A percentile compares a stretch with the other conserved stretches of the same genome.
phyloP scores from a whole-genome alignment of 2,329 filamentous ascomycete species.

The Dactylonectria macrodidyma region DNA sequence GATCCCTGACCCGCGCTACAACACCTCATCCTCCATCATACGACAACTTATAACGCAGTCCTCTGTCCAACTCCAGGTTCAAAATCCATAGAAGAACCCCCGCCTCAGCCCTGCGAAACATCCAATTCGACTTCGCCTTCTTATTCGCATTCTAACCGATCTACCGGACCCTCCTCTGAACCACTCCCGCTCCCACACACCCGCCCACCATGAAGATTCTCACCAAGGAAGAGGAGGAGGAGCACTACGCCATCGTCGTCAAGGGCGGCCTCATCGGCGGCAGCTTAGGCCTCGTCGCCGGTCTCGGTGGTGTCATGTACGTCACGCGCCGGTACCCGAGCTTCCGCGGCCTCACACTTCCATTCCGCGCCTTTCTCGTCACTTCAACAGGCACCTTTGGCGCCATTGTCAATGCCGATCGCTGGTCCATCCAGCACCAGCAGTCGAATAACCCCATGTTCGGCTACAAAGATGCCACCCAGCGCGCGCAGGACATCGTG shows the following conservation, averaged over 20 bases:
- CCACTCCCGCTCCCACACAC: slow-evolving; percentile 16
- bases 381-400: slow-evolving; percentile 86
- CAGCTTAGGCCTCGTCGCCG: slow-evolving; percentile 75
- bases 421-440: slow-evolving; percentile 76
- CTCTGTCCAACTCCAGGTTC: not conserved
- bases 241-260: slow-evolving; percentile 86
- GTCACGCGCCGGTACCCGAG: slow-evolving; percentile 81
- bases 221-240: slow-evolving; percentile 91
- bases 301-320: slow-evolving; percentile 76
- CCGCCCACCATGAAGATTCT: slow-evolving; percentile 87
- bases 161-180: not conserved
- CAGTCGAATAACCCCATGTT: slow-evolving; percentile 76
- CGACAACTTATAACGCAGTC: slow-evolving; percentile 16
- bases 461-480: slow-evolving; percentile 75
- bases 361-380: slow-evolving; percentile 92
- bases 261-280: slow-evolving; percentile 85
- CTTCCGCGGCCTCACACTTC: slow-evolving; percentile 87
- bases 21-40: slow-evolving; percentile 31
- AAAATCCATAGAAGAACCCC: slow-evolving; percentile 25
- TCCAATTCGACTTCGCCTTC: not conserved
- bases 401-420: slow-evolving; percentile 91
- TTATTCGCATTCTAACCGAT: not conserved
- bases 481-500: slow-evolving; percentile 68
- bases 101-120: slow-evolving; percentile 17
- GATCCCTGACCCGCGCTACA: slow-evolving; percentile 19